Evolutionary conservation across 768 basidiomycete species (phyloP).

Genomic region (Suillus discolor): DNA sequence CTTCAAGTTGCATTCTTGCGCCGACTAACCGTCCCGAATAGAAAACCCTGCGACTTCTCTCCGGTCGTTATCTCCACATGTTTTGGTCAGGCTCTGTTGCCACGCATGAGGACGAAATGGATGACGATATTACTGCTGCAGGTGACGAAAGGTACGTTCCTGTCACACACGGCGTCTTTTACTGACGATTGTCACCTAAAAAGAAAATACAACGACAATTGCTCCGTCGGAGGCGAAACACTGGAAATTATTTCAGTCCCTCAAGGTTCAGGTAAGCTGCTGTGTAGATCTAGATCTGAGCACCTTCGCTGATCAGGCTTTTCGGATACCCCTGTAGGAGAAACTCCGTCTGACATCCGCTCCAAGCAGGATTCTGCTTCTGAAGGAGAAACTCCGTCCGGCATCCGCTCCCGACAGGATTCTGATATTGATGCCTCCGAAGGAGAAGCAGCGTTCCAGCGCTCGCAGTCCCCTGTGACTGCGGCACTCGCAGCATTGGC

Average conservation of each 20-base stretch:
- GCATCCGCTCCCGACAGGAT: too few species aligned
- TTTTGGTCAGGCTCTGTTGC: not conserved
- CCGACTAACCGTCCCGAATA: not conserved
- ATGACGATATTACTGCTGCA: not conserved
- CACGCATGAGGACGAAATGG: not conserved
- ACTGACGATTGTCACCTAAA: not conserved
- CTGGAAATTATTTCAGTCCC: too few species aligned
- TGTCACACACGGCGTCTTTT: not conserved
- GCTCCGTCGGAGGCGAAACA: not conserved
- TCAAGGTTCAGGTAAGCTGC: not conserved
- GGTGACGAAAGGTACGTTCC: not conserved
- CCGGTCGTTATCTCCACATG: not conserved
- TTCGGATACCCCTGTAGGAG: not conserved
- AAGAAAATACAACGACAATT: not conserved
- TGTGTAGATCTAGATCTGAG: not conserved
- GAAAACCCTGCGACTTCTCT: not conserved
- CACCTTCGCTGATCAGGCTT: not conserved
- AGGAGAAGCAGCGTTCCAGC: not conserved
- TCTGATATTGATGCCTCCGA: not conserved
- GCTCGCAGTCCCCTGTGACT: not conserved
- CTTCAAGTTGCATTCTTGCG: too few species aligned
- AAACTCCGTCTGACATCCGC: not conserved
- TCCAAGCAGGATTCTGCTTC: too few species aligned
- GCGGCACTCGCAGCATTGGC: not conserved
- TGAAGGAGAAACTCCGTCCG: too few species aligned